Evolutionary conservation across 495 filamentous ascomycete genomes (phyloP).

Genomic region (Daldinia loculata): DNA sequence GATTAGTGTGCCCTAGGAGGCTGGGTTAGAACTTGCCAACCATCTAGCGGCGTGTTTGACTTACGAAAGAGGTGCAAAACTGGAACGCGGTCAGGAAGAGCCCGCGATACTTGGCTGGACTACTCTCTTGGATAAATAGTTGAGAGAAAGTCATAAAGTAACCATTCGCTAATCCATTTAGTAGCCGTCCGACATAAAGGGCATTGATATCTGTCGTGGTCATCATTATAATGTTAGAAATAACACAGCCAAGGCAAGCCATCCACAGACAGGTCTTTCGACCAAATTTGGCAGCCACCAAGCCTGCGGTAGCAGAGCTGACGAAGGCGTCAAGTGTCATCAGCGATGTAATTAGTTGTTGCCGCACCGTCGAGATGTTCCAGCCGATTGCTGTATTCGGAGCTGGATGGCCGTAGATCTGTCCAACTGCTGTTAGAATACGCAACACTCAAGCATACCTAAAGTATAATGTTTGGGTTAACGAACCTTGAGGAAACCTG

Average conservation of each 20-base stretch:
- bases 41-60: slow-evolving; percentile 19
- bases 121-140: slow-evolving; percentile 54
- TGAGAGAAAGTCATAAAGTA: slow-evolving; percentile 60
- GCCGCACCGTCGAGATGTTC: slow-evolving; percentile 56
- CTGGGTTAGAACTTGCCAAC: background rate
- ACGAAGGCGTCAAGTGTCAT: slow-evolving; percentile 62
- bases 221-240: slow-evolving; percentile 60
- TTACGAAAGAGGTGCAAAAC: slow-evolving; percentile 39
- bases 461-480: background rate
- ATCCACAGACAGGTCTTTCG: slow-evolving; percentile 52
- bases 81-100: slow-evolving; percentile 43
- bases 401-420: slow-evolving; percentile 45
- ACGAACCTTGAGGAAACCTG: slow-evolving; percentile 54
- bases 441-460: background rate
- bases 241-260: slow-evolving; percentile 50
- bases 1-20: slow-evolving; percentile 54
- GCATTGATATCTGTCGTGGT: slow-evolving; percentile 53
- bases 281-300: slow-evolving; percentile 52
- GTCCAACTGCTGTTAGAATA: slow-evolving; percentile 4
- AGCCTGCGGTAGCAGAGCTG: slow-evolving; percentile 53
- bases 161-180: slow-evolving; percentile 57
- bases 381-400: slow-evolving; percentile 51
- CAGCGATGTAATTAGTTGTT: slow-evolving; percentile 56
- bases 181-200: slow-evolving; percentile 55
- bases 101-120: slow-evolving; percentile 54